These are phyloP conservation scores for Phanerochaete sordida DNA, from an alignment of 768 basidiomycete species.

Conservation along the genomic window DNA sequence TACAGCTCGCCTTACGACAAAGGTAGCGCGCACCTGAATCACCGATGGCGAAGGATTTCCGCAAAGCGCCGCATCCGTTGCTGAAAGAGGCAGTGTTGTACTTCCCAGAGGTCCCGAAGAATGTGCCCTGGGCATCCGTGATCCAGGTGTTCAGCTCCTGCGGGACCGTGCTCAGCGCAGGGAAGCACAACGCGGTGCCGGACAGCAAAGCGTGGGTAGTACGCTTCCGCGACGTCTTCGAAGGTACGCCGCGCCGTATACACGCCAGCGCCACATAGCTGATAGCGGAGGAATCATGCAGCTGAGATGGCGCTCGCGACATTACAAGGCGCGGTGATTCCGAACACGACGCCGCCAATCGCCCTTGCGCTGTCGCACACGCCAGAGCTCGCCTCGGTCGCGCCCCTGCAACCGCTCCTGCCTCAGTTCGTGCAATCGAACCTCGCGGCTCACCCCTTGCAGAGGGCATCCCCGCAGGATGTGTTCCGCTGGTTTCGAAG, in stretches of 20 bases:
- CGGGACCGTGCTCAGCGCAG: background rate
- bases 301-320: constrained; percentile 12
- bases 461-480: background rate
- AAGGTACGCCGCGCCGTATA: background rate
- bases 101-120: background rate
- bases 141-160: background rate
- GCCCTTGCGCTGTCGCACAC: constrained; percentile 6
- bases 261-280: background rate
- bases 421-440: constrained; percentile 7
- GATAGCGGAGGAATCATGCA: background rate
- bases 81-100: background rate
- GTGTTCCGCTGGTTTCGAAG: constrained; percentile 4
- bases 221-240: background rate
- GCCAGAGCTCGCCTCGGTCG: background rate
- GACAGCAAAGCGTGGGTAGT: background rate
- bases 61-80: background rate
- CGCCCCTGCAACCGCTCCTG: background rate
- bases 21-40: background rate
- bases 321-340: background rate
- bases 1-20: background rate
- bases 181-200: background rate
- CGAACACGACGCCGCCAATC: background rate
- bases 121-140: background rate
- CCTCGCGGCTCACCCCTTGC: background rate
- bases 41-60: background rate